These are phyloP conservation scores for Chimonanthus praecox DNA, from an alignment of 164 flowering plant genomes.

Conservation along the genomic window DNA sequence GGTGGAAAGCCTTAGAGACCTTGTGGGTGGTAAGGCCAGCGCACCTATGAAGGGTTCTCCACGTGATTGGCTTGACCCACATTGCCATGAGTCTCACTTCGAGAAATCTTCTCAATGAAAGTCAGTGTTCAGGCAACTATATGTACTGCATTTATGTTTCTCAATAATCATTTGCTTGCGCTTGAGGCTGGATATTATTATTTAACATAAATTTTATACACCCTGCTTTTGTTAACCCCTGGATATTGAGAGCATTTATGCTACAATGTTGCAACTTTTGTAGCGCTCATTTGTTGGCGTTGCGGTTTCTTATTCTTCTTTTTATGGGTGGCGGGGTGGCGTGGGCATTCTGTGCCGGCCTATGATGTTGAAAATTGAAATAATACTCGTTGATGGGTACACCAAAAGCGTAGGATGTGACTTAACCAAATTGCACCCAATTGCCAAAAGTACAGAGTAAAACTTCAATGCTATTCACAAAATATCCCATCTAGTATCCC, in stretches of 20 bases:
- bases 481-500: too few species aligned
- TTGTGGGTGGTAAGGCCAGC: constrained; percentile 48
- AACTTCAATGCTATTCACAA: too few species aligned
- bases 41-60: constrained; percentile 45
- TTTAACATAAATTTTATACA: too few species aligned
- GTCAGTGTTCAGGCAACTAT: not conserved
- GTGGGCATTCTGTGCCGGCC: too few species aligned
- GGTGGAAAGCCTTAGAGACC: constrained; percentile 69
- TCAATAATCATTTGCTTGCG: not conserved
- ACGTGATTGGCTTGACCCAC: constrained; percentile 93
- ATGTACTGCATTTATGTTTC: not conserved
- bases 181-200: not conserved
- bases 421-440: too few species aligned
- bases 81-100: constrained; percentile 86
- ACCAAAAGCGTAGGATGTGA: too few species aligned
- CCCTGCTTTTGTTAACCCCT: not conserved
- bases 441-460: too few species aligned
- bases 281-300: too few species aligned
- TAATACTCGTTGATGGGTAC: too few species aligned
- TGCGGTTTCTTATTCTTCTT: too few species aligned
- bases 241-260: not conserved
- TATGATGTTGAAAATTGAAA: too few species aligned
- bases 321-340: too few species aligned
- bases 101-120: constrained; percentile 33
- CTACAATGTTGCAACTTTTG: not conserved